A percentile compares a stretch with the other conserved stretches of the same genome.
Evolutionary conservation across 805 yeast species (phyloP).

Genomic region (Blastobotrys attinorum): DNA sequence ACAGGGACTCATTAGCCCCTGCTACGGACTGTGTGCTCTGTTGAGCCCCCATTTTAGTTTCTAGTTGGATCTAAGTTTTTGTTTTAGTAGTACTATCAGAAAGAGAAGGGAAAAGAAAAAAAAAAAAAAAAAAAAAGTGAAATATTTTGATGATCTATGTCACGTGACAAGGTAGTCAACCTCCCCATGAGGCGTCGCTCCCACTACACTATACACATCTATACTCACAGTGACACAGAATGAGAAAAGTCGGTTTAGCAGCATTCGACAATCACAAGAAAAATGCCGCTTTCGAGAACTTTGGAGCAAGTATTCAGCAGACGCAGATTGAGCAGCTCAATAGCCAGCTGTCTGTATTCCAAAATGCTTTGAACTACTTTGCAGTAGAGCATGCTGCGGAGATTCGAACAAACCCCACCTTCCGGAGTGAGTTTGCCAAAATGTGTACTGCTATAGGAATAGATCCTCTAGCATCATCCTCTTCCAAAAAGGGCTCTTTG

Average conservation of each 20-base stretch:
- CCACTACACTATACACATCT: not conserved
- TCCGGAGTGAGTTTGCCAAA: slow-evolving; percentile 62
- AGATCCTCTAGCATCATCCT: slow-evolving; percentile 55
- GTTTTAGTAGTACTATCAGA: not conserved
- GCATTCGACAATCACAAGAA: slow-evolving; percentile 37
- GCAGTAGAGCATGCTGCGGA: slow-evolving; percentile 65
- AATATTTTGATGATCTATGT: not conserved
- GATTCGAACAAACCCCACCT: slow-evolving; percentile 52
- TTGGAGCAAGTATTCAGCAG: slow-evolving; percentile 44
- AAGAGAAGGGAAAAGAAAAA: not conserved
- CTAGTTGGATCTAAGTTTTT: not conserved
- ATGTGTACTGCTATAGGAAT: slow-evolving; percentile 78
- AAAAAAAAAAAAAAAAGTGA: not conserved
- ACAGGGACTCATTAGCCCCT: slow-evolving; percentile 28
- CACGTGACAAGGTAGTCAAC: not conserved
- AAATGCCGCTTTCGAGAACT: slow-evolving; percentile 36
- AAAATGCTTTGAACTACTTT: slow-evolving; percentile 65
- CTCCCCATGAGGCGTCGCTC: not conserved
- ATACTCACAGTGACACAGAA: slow-evolving; percentile 10
- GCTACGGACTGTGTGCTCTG: slow-evolving; percentile 7
- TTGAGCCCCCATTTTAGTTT: slow-evolving; percentile 10
- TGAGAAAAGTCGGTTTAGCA: slow-evolving; percentile 41
- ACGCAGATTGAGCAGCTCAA: slow-evolving; percentile 53
- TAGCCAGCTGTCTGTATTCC: slow-evolving; percentile 70
- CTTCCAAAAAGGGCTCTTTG: slow-evolving; percentile 25